Base-by-base conservation (phyloP, 306 rosid genomes). In the Malus asiatica region DNA sequence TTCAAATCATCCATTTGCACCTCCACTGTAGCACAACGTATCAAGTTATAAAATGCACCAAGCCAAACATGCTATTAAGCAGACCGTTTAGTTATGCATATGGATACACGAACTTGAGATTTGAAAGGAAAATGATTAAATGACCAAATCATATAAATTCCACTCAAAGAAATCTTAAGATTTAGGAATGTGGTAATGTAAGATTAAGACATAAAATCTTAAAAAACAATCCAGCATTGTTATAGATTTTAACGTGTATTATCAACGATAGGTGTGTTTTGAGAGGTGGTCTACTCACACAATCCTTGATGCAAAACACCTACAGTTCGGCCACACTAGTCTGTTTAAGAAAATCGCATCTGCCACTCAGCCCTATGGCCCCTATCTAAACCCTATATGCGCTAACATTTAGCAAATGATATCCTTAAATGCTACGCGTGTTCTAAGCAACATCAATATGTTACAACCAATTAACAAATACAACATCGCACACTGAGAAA, bases 21-120 rank as follows among this genome's bases (percentile, higher is more conserved):
- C 72, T 79, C 78, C 88, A 75, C 74, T 83, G 59, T 65, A 13
- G 74, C 79, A 85, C 57, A 62, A 53, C 48, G 66, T 33, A 27
- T 52, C 27, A 70, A 61, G 38, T 61, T 27, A 61, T 2, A 61
- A 61, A n/a, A 2, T 18, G 32, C 63, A 71, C 42, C 45, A 15
- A 51, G 42, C 25, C 58, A 71, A 57, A 10, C 74, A 71, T 71
- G 74, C 53, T 9, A 48, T 27, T 2, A 16, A 11, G 44, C 74
- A 48, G 15, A 71, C 63, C 44, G 20, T 22, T 68, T 23, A 44
- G 20, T 68, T 42, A 12, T 42, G 33, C 29, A 68, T 13, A 38
- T 46, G 4, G 18, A 40, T 38, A 20, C 52, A 68, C 3, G 2
- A 40, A 38, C 33, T 42, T 68, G 72, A 11, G 2, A 22, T 27